Evolutionary conservation across 768 basidiomycete genomes (phyloP).

Genomic region (Psilocybe subaeruginosa): DNA sequence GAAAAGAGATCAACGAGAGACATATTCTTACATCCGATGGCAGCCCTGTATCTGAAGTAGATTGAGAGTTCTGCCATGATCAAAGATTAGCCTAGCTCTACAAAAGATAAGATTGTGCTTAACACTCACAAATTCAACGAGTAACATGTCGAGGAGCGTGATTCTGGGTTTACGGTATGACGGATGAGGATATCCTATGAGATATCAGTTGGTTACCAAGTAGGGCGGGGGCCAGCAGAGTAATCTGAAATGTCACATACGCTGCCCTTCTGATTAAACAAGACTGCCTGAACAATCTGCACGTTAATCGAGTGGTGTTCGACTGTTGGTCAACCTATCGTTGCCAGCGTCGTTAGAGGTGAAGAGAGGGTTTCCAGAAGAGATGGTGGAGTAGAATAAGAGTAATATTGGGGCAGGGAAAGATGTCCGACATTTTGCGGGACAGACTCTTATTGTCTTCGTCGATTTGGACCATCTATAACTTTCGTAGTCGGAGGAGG

Average conservation of each 20-base stretch:
- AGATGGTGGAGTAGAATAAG: slow-evolving; percentile 14
- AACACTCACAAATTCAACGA: slow-evolving; percentile 10
- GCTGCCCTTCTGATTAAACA: background rate
- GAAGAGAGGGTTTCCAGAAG: background rate
- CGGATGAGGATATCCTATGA: background rate
- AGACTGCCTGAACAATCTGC: background rate
- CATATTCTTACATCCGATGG: slow-evolving; percentile 14
- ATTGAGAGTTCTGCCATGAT: slow-evolving; percentile 4
- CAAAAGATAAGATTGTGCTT: background rate
- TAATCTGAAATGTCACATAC: background rate
- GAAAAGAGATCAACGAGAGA: background rate
- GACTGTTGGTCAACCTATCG: slow-evolving; percentile 2
- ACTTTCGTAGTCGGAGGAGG: slow-evolving; percentile 12
- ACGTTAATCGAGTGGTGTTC: background rate
- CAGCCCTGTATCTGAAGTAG: slow-evolving; percentile 15
- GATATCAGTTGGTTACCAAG: background rate
- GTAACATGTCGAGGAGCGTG: slow-evolving; percentile 12
- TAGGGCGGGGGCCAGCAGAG: background rate
- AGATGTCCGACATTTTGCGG: slow-evolving; percentile 27
- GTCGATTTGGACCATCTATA: slow-evolving; percentile 18
- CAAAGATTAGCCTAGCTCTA: background rate
- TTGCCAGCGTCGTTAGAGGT: slow-evolving; percentile 5
- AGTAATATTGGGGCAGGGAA: slow-evolving; percentile 11
- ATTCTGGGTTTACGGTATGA: background rate
- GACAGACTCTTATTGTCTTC: slow-evolving; percentile 35